Evolutionary conservation across 1,284 basidiomycete species (phyloP).

Genomic region (Agroathelia rolfsii): DNA sequence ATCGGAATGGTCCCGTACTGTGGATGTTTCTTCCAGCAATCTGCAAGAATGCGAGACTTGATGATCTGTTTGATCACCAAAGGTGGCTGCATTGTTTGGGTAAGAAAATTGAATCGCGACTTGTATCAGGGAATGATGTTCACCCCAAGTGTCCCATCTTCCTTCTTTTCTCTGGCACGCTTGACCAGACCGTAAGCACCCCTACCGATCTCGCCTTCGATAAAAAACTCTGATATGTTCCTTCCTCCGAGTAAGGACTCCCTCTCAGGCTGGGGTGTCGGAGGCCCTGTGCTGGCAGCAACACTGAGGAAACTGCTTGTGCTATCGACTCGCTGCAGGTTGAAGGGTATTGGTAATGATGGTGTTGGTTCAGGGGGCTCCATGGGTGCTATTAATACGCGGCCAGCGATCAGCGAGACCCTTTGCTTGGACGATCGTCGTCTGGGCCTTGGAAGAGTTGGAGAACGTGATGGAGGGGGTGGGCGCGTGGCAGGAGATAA

Average conservation of each 20-base stretch:
- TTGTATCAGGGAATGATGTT: slow-evolving; percentile 23
- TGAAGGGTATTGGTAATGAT: slow-evolving; percentile 45
- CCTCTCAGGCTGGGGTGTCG: slow-evolving; percentile 42
- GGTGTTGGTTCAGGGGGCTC: slow-evolving; percentile 56
- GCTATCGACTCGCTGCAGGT: slow-evolving; percentile 51
- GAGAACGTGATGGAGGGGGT: slow-evolving; percentile 25
- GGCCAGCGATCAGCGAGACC: slow-evolving; percentile 71
- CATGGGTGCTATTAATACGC: slow-evolving; percentile 62
- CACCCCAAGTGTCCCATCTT: slow-evolving; percentile 75
- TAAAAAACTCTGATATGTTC: slow-evolving; percentile 69
- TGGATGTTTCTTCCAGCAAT: slow-evolving; percentile 98
- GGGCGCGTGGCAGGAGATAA: slow-evolving; percentile 20
- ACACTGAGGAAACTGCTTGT: slow-evolving; percentile 51
- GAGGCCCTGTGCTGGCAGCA: slow-evolving; percentile 48
- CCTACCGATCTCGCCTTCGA: slow-evolving; percentile 82
- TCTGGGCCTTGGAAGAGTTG: slow-evolving; percentile 49
- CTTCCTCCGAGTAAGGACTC: slow-evolving; percentile 46
- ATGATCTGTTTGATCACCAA: slow-evolving; percentile 97
- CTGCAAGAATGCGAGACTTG: slow-evolving; percentile 95
- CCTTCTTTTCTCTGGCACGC: slow-evolving; percentile 70
- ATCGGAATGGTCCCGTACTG: slow-evolving; percentile 94
- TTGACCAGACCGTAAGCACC: slow-evolving; percentile 98
- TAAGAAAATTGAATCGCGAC: slow-evolving; percentile 9
- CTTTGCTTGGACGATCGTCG: slow-evolving; percentile 72
- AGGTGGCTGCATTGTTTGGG: slow-evolving; percentile 37